Evolutionary conservation across 1,284 basidiomycete genomes (phyloP).

Genomic region (Rhodotorula sp.): DNA sequence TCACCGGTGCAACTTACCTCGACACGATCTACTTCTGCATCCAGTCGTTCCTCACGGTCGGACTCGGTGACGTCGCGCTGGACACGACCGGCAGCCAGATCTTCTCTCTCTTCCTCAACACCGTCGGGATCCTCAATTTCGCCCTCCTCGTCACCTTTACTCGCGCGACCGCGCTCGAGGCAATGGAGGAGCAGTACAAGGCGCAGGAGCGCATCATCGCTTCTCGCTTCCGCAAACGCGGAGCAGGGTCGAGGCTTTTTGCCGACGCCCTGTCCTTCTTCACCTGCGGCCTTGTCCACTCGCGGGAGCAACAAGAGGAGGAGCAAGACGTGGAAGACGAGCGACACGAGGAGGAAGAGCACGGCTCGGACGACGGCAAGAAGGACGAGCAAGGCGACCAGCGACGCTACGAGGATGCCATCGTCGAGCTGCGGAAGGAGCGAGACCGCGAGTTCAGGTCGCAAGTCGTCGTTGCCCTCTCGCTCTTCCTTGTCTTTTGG

Average conservation of each 20-base stretch:
- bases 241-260: not conserved
- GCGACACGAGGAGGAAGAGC: not conserved
- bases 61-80: slow-evolving; percentile 74
- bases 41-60: slow-evolving; percentile 44
- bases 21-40: slow-evolving; percentile 26
- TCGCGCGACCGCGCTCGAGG: slow-evolving; percentile 67
- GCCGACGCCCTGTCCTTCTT: not conserved
- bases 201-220: slow-evolving; percentile 11
- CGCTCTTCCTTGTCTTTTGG: slow-evolving; percentile 61
- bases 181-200: slow-evolving; percentile 41
- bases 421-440: slow-evolving; percentile 46
- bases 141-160: slow-evolving; percentile 63
- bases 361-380: not conserved
- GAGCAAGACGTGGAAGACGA: slow-evolving; percentile 4
- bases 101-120: slow-evolving; percentile 44
- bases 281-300: slow-evolving; percentile 4
- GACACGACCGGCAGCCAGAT: slow-evolving; percentile 55
- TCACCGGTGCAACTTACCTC: slow-evolving; percentile 17
- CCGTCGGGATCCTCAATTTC: slow-evolving; percentile 52
- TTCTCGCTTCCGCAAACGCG: not conserved
- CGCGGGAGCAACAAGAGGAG: slow-evolving; percentile 1
- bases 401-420: slow-evolving; percentile 45
- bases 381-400: not conserved
- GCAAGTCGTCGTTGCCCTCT: slow-evolving; percentile 55
- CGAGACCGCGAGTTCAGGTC: slow-evolving; percentile 55